A percentile compares a stretch with the other conserved stretches of the same genome.
phyloP scores from a whole-genome alignment of 2,329 filamentous ascomycete species.

The Colletotrichum noveboracense region DNA sequence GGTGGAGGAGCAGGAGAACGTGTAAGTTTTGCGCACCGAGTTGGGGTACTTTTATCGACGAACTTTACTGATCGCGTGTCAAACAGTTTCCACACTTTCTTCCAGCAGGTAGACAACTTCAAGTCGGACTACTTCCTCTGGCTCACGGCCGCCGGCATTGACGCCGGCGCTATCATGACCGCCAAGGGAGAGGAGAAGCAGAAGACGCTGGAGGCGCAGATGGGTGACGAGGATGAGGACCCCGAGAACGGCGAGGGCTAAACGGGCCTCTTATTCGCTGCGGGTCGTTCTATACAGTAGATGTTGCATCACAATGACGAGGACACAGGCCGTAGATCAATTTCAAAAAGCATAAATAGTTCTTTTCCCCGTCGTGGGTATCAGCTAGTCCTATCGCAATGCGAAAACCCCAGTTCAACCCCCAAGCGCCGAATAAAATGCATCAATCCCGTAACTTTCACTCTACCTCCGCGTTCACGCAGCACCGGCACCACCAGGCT shows the following conservation, averaged over 20 bases:
- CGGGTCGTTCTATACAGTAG: not conserved
- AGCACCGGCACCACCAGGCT: not conserved
- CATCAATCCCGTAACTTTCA: not conserved
- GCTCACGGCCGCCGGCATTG: slow-evolving; percentile 72
- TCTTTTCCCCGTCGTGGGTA: slow-evolving; percentile 7
- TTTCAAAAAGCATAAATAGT: not conserved
- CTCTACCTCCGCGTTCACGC: not conserved
- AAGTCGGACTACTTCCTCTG: slow-evolving; percentile 75
- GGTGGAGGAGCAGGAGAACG: slow-evolving; percentile 85
- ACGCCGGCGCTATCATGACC: slow-evolving; percentile 57
- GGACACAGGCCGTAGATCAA: not conserved
- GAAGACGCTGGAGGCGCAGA: slow-evolving; percentile 30
- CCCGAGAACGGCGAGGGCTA: slow-evolving; percentile 51
- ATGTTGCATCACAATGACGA: not conserved
- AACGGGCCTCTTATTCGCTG: not conserved
- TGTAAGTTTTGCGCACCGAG: slow-evolving; percentile 60
- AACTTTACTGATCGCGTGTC: slow-evolving; percentile 14
- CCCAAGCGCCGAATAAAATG: slow-evolving; percentile 11
- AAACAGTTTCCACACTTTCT: slow-evolving; percentile 75
- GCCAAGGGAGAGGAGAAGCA: slow-evolving; percentile 48
- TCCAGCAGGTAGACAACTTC: slow-evolving; percentile 80
- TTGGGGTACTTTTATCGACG: not conserved
- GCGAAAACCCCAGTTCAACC: not conserved
- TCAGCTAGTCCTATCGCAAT: not conserved
- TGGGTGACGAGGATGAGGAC: slow-evolving; percentile 52